Conservation (phyloP, 108 stramenopile genomes). For the Discostella stelligeroides region DNA sequence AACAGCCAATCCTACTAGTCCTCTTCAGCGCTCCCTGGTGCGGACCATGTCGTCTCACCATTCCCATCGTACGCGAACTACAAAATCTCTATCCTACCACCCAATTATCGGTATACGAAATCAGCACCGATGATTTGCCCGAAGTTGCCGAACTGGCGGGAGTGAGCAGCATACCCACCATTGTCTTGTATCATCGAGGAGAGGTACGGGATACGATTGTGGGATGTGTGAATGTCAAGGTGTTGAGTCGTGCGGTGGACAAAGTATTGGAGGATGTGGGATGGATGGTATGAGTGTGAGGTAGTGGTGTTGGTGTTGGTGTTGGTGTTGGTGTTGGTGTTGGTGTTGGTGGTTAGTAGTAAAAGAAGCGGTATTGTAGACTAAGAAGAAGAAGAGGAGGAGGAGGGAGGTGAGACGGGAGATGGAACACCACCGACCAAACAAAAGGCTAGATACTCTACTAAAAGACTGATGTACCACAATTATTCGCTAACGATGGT, state of each 20-base stretch:
- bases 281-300: slow-evolving; percentile 7
- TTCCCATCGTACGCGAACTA: slow-evolving; percentile 78
- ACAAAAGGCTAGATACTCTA: no score
- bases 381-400: no score
- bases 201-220: slow-evolving; percentile 78
- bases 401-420: no score
- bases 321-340: no score
- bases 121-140: slow-evolving; percentile 85
- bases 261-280: slow-evolving; percentile 82
- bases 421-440: no score
- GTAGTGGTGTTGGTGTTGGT: no score
- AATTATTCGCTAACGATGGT: no score
- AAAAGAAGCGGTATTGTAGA: no score
- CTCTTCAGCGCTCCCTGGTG: slow-evolving; percentile 87
- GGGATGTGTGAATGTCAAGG: slow-evolving; percentile 83
- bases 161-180: slow-evolving; percentile 84
- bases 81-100: slow-evolving; percentile 66
- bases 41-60: slow-evolving; percentile 79
- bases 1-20: slow-evolving; percentile 55
- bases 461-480: no score
- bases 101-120: slow-evolving; percentile 70
- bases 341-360: no score
- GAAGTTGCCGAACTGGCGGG: slow-evolving; percentile 73
- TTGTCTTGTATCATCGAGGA: slow-evolving; percentile 73
- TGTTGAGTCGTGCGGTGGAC: slow-evolving; percentile 68